Base-by-base conservation (phyloP, 169 alveolate species). In the Plasmodium gonderi region DNA sequence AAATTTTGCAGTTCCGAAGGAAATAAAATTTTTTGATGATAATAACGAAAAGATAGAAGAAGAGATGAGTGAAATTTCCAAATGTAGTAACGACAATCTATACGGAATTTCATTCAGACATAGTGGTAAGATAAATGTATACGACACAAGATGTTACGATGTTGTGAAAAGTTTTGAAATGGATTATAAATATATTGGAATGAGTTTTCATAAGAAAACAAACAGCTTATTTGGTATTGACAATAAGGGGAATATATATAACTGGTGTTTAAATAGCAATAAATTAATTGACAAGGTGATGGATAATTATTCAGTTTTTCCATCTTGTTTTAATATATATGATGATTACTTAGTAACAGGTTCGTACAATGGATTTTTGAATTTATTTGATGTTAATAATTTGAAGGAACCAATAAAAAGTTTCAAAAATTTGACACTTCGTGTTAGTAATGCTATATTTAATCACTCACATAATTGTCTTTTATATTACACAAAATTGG, bases 211-310 rank as follows among this genome's bases (percentile, higher is more conserved):
- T 54, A 17, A 78, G 51, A 90, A 65, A 64, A 65, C 90, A 33
- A 90, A 90, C 54, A 90, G 79, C 26, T 26, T 90, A n/a, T 78
- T 65, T 78, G 80, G 89, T 36, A 74, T 90, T 45, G 94, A 90
- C 80, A 78, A 54, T 36, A 90, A 68, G 3, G 94, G 94, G 2
- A 77, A 90, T 77, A 7, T 90, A 64, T 90, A 90, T 51, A 90
- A 90, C 42, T 90, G 94, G 94, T 90, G 94, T 78, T 65, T 90
- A 60, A 90, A 79, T 33, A 90, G 89, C 47, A 90, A 90, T 78
- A 64, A 79, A 67, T 65, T 90, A 68, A 67, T 77, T 17, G 23
- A 45, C 38, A 77, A 72, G 54, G 20, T 90, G 42, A 54, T 90
- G 38, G 94, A 90, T 67, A 90, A 90, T 65, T 78, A 90, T 78